Percentiles rank a stretch among this genome's conserved stretches.
Conservation (phyloP, 1,284 basidiomycete genomes). For the Cutaneotrichosporon dermatis region DNA sequence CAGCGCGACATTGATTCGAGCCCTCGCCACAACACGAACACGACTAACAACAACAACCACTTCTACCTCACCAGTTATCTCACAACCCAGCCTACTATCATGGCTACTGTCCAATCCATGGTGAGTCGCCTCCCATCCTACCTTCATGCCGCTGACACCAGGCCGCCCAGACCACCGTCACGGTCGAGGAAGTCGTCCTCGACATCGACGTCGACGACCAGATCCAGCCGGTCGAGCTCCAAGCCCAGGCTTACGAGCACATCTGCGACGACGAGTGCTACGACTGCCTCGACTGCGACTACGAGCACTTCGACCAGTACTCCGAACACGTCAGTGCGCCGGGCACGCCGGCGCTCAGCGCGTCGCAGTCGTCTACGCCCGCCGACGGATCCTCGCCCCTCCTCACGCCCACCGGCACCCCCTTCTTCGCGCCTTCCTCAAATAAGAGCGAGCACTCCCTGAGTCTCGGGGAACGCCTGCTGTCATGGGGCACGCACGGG, state of each 20-base stretch:
- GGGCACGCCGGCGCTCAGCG: background rate
- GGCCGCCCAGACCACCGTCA: too few species aligned
- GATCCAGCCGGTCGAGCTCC: background rate
- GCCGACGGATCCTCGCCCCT: background rate
- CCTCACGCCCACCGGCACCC: background rate
- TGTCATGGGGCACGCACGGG: background rate
- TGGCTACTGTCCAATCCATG: too few species aligned
- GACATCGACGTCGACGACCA: background rate
- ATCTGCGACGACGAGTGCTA: conserved; percentile 3
- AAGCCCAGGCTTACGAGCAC: background rate
- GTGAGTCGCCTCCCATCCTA: too few species aligned
- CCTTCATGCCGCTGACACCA: too few species aligned
- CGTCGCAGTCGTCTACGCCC: background rate
- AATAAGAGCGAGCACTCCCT: background rate
- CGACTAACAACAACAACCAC: too few species aligned
- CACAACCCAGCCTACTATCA: too few species aligned
- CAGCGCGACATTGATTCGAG: too few species aligned
- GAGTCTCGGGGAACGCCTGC: background rate
- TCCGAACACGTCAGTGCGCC: background rate
- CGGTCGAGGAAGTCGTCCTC: too few species aligned
- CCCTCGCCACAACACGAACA: too few species aligned
- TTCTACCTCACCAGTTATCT: too few species aligned
- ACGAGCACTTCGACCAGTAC: conserved; percentile 1
- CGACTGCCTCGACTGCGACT: conserved; percentile 5
- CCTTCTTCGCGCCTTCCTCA: background rate